Evolutionary conservation across 1,284 basidiomycete genomes (phyloP).

Genomic region (Meira miltonrushii): DNA sequence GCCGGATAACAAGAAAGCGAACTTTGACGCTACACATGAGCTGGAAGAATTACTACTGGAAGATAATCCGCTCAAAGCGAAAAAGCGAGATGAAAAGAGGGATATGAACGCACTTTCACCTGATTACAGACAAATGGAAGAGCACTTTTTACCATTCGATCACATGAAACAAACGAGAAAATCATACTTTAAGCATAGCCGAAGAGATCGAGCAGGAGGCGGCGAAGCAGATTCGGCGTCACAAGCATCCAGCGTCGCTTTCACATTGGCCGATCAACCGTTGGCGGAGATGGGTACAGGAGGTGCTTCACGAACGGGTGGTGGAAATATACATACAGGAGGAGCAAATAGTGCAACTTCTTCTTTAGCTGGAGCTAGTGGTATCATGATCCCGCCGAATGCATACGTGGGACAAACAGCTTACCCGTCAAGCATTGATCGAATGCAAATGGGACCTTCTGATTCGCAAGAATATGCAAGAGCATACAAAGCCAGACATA

Average conservation of each 20-base stretch:
- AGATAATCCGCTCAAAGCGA: conserved; percentile 93
- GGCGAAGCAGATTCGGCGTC: conserved; percentile 15
- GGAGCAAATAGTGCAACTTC: conserved; percentile 8
- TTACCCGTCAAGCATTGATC: no score
- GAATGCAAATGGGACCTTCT: not conserved
- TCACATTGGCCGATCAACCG: conserved; percentile 41
- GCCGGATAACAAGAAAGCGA: conserved; percentile 97
- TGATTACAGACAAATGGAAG: conserved; percentile 96
- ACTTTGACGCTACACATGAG: conserved; percentile 99
- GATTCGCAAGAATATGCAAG: conserved; percentile 8
- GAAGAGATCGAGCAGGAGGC: conserved; percentile 15
- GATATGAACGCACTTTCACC: conserved; percentile 75
- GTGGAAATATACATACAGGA: no score
- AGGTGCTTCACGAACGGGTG: not conserved
- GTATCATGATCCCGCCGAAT: not conserved
- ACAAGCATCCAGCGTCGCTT: conserved; percentile 26
- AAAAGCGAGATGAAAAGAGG: conserved; percentile 81
- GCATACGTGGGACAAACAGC: no score
- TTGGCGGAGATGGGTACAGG: conserved; percentile 25
- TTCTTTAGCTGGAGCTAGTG: not conserved
- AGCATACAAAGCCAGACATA: conserved; percentile 1
- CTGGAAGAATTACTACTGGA: conserved; percentile 90
- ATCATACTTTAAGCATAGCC: conserved; percentile 30
- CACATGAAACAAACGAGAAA: conserved; percentile 41
- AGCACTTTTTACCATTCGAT: conserved; percentile 60